phyloP scores from a whole-genome alignment of 1,139 yeast species.

The Suhomyces bribrorum region DNA sequence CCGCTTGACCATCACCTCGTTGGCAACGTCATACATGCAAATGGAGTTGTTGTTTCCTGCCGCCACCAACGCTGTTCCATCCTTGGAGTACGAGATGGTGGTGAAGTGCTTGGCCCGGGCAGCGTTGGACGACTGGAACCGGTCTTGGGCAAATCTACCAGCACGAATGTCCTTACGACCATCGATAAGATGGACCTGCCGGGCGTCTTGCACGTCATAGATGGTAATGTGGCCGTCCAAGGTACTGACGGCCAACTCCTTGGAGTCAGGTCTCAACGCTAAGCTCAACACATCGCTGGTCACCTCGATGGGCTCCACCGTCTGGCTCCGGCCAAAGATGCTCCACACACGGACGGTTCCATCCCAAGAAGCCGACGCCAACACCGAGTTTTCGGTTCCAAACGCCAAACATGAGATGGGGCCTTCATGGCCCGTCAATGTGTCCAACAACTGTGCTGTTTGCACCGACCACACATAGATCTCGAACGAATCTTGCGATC shows the following conservation, averaged over 20 bases:
- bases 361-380: conserved; percentile 97
- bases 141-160: conserved; percentile 84
- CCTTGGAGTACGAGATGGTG: conserved; percentile 81
- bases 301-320: conserved; percentile 87
- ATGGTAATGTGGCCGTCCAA: conserved; percentile 84
- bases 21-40: conserved; percentile 85
- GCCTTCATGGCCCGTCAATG: conserved; percentile 91
- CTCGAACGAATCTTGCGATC: conserved; percentile 86
- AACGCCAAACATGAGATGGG: conserved; percentile 89
- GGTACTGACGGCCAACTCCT: conserved; percentile 84
- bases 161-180: conserved; percentile 81
- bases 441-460: conserved; percentile 86
- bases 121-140: conserved; percentile 78
- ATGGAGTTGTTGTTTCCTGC: conserved; percentile 93
- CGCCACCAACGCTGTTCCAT: conserved; percentile 83
- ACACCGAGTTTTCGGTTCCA: conserved; percentile 72
- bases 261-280: conserved; percentile 88
- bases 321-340: conserved; percentile 79
- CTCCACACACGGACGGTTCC: conserved; percentile 92
- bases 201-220: conserved; percentile 81
- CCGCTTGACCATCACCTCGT: conserved; percentile 80
- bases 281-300: conserved; percentile 83
- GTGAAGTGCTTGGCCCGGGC: conserved; percentile 84
- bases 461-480: conserved; percentile 97
- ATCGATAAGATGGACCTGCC: conserved; percentile 81